Evolutionary conservation across 2,329 filamentous ascomycete genomes (phyloP).

Genomic region (Colletotrichum sublineola): DNA sequence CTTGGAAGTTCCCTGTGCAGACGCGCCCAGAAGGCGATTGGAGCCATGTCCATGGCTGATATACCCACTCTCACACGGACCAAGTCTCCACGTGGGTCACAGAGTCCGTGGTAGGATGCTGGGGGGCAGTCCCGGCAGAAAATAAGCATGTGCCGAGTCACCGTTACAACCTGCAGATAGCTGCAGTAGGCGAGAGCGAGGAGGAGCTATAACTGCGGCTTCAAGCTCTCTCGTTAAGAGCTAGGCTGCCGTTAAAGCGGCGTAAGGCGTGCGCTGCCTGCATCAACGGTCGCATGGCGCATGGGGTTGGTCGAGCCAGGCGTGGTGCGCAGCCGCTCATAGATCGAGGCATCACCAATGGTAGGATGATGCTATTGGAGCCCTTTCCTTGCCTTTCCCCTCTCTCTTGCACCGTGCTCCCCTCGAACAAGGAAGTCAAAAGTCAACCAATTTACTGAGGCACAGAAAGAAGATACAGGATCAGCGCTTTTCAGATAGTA

Average conservation of each 20-base stretch:
- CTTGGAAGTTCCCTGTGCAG: neutral
- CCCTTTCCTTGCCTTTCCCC: conserved; percentile 11
- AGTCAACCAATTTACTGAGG: conserved; percentile 7
- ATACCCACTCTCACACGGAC: conserved; percentile 34
- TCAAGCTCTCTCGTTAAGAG: conserved; percentile 8
- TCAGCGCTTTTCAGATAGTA: neutral
- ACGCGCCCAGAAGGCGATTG: neutral
- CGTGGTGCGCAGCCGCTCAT: conserved; percentile 20
- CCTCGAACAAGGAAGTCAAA: conserved; percentile 20
- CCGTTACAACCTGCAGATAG: conserved; percentile 38
- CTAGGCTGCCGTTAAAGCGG: conserved; percentile 32
- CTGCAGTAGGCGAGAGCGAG: conserved; percentile 25
- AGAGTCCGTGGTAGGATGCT: conserved; percentile 37
- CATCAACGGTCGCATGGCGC: conserved; percentile 25
- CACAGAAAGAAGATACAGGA: neutral
- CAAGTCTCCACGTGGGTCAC: conserved; percentile 39
- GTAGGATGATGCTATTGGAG: conserved; percentile 5
- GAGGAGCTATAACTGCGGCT: conserved; percentile 20
- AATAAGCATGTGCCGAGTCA: conserved; percentile 43
- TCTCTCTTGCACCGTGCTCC: neutral
- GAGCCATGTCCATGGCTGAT: conserved; percentile 12
- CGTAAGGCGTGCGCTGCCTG: conserved; percentile 21
- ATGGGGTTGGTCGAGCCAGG: conserved; percentile 22
- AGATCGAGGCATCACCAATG: conserved; percentile 20
- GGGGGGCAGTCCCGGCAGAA: conserved; percentile 41